Conservation (phyloP, 1,139 yeast genomes). For the Ashbya aceris region DNA sequence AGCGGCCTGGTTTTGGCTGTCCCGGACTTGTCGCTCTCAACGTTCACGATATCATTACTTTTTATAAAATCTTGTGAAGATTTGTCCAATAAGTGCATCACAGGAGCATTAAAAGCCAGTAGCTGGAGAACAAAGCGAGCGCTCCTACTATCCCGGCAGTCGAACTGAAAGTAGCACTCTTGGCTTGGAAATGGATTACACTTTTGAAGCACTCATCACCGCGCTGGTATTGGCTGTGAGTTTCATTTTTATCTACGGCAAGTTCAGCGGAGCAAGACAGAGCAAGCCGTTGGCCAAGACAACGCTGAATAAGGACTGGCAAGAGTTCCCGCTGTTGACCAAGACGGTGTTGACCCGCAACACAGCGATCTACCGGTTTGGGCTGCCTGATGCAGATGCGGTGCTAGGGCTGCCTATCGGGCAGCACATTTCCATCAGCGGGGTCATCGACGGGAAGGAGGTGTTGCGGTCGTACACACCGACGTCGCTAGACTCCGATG, state of each 20-base stretch:
- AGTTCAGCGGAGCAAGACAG: too few relatives aligned
- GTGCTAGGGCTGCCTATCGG: constrained; percentile 89
- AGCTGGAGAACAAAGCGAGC: too few relatives aligned
- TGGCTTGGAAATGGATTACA: too few relatives aligned
- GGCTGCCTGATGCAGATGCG: constrained; percentile 67
- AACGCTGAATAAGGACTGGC: constrained; percentile 36
- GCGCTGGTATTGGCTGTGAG: too few relatives aligned
- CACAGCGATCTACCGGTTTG: constrained; percentile 78
- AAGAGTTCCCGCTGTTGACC: constrained; percentile 73
- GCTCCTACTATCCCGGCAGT: too few relatives aligned
- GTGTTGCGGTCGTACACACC: constrained; percentile 92
- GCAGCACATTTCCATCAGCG: constrained; percentile 78
- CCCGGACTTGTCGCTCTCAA: neutral
- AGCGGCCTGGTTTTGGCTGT: too few relatives aligned
- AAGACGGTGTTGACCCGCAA: constrained; percentile 75
- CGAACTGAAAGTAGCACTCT: too few relatives aligned
- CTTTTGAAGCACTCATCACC: too few relatives aligned
- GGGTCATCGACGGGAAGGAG: constrained; percentile 70
- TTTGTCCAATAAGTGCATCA: too few relatives aligned
- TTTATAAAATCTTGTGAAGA: too few relatives aligned
- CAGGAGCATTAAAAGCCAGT: too few relatives aligned
- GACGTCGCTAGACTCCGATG: constrained; percentile 72
- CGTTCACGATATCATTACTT: neutral
- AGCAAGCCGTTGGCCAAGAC: neutral
- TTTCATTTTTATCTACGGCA: too few relatives aligned